Percentiles rank a stretch among this genome's conserved stretches.
phyloP scores from a whole-genome alignment of 495 filamentous ascomycete species.

The Pyrenula massariospora region DNA sequence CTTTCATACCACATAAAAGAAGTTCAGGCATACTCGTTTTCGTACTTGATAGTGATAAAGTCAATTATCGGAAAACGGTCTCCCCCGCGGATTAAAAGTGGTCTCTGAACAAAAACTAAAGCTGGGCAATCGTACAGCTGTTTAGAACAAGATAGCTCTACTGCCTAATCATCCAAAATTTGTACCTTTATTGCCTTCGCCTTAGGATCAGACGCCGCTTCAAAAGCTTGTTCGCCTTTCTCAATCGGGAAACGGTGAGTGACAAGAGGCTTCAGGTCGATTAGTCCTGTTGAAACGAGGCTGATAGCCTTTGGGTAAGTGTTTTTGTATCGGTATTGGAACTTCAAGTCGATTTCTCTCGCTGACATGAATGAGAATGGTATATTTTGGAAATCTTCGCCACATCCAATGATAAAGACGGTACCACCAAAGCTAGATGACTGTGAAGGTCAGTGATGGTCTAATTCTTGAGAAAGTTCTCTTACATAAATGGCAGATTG shows the following conservation, averaged over 20 bases:
- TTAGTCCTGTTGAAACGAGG: slow-evolving; percentile 36
- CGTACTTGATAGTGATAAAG: too few relatives aligned
- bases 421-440: slow-evolving; percentile 59
- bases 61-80: too few relatives aligned
- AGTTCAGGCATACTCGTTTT: too few relatives aligned
- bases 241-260: slow-evolving; percentile 30
- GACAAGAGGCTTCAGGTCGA: slow-evolving; percentile 17
- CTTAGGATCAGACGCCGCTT: slow-evolving; percentile 8
- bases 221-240: slow-evolving; percentile 15
- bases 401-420: slow-evolving; percentile 68
- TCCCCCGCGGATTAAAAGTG: too few relatives aligned
- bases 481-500: slow-evolving; percentile 61
- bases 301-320: slow-evolving; percentile 57
- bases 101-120: too few relatives aligned
- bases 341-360: slow-evolving; percentile 62
- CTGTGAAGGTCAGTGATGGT: too few relatives aligned
- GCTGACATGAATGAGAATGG: slow-evolving; percentile 60
- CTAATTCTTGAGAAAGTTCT: too few relatives aligned
- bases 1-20: too few relatives aligned
- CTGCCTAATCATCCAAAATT: slow-evolving; percentile 13
- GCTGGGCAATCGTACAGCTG: too few relatives aligned
- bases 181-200: slow-evolving; percentile 13
- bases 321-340: slow-evolving; percentile 59
- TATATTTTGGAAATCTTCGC: slow-evolving; percentile 59
- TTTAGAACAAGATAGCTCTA: too few relatives aligned